Conservation (phyloP, 805 yeast species). For the Torulaspora delbrueckii region DNA sequence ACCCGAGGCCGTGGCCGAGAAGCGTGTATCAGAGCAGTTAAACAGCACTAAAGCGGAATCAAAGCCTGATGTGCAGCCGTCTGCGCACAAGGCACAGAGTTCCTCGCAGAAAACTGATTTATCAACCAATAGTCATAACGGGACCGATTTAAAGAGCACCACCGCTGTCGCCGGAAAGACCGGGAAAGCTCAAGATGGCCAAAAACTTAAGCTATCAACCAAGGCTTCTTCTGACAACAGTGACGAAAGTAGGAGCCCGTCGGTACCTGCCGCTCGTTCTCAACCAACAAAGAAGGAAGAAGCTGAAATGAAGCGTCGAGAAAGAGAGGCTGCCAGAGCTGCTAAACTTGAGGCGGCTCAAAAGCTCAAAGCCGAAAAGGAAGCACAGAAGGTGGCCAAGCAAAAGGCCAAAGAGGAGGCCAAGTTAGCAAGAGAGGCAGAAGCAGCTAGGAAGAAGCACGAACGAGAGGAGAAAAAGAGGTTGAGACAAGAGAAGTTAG, state of each 20-base stretch:
- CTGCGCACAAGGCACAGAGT: too few relatives aligned
- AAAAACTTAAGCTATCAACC: too few relatives aligned
- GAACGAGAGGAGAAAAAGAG: slow-evolving; percentile 10
- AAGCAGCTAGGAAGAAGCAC: slow-evolving; percentile 8
- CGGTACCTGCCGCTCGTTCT: neutral
- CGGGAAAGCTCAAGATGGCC: too few relatives aligned
- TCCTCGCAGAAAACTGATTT: too few relatives aligned
- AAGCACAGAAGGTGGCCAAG: slow-evolving; percentile 10
- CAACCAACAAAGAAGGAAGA: slow-evolving; percentile 3
- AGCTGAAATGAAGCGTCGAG: slow-evolving; percentile 3
- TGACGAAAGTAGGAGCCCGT: neutral
- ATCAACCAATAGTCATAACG: too few relatives aligned
- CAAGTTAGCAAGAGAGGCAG: slow-evolving; percentile 12
- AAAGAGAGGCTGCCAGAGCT: slow-evolving; percentile 4
- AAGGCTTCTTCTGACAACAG: too few relatives aligned
- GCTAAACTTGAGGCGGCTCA: slow-evolving; percentile 7
- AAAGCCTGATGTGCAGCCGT: too few relatives aligned
- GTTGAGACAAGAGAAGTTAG: slow-evolving; percentile 5
- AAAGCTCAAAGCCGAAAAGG: slow-evolving; percentile 8
- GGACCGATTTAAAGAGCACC: too few relatives aligned
- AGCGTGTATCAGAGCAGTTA: too few relatives aligned
- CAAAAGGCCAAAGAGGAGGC: slow-evolving; percentile 15
- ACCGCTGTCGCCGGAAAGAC: too few relatives aligned
- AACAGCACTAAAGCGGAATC: too few relatives aligned
- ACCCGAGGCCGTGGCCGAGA: too few relatives aligned